phyloP scores from a whole-genome alignment of 2,329 filamentous ascomycete species.

The Neofusicoccum umdonicola region DNA sequence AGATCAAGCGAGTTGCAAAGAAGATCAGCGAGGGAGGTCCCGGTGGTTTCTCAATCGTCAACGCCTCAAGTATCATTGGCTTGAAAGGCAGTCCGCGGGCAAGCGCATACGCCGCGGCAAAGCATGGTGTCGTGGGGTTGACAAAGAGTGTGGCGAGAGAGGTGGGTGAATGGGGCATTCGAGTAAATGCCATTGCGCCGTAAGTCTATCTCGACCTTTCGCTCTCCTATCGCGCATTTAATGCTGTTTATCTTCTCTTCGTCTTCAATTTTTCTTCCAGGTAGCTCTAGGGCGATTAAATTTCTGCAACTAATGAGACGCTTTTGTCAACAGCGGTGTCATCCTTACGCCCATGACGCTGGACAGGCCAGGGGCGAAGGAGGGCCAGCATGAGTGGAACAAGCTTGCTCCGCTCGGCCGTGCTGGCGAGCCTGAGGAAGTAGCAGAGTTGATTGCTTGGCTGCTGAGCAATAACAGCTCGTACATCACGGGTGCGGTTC shows the following conservation, averaged over 20 bases:
- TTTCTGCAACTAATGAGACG: too few species aligned
- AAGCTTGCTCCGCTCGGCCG: slow-evolving; percentile 27
- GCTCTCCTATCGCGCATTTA: not conserved
- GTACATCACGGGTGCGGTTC: slow-evolving; percentile 47
- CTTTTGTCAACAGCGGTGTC: not conserved
- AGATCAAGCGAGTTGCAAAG: slow-evolving; percentile 34
- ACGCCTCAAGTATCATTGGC: slow-evolving; percentile 53
- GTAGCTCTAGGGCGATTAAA: too few species aligned
- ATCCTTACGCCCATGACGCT: slow-evolving; percentile 26
- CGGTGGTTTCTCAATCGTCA: slow-evolving; percentile 31
- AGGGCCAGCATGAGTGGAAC: slow-evolving; percentile 23
- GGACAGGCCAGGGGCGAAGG: slow-evolving; percentile 23
- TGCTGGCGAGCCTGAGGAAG: slow-evolving; percentile 32
- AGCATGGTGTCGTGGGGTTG: slow-evolving; percentile 43
- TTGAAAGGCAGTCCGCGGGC: slow-evolving; percentile 41
- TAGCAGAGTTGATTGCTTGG: slow-evolving; percentile 49
- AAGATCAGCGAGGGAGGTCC: slow-evolving; percentile 22
- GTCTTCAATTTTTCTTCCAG: too few species aligned
- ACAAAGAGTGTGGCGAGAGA: slow-evolving; percentile 41
- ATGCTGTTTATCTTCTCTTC: too few species aligned
- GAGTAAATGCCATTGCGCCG: slow-evolving; percentile 37
- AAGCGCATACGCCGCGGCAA: slow-evolving; percentile 38
- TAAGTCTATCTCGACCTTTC: slow-evolving; percentile 22
- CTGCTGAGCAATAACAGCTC: slow-evolving; percentile 46
- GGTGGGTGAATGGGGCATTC: slow-evolving; percentile 33